Conservation (phyloP, 805 yeast species). For the Zygoascus ofunaensis region DNA sequence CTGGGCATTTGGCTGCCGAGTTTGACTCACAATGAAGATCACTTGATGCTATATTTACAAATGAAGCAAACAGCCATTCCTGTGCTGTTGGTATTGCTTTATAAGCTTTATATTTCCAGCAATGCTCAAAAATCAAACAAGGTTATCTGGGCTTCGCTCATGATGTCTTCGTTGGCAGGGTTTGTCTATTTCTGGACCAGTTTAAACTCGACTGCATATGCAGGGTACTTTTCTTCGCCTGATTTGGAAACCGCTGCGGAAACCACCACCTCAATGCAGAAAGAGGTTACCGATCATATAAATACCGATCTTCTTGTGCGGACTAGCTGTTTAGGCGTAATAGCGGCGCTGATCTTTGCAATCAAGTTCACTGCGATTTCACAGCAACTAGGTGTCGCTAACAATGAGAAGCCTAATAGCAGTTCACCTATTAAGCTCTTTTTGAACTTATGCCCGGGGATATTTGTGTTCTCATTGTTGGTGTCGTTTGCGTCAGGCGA, state of each 20-base stretch:
- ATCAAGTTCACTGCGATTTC: no score
- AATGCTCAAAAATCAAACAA: background rate
- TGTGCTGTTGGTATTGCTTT: background rate
- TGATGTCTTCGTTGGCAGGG: background rate
- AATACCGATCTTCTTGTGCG: no score
- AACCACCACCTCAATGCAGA: no score
- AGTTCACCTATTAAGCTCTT: background rate
- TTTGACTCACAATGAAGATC: background rate
- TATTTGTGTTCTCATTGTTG: background rate
- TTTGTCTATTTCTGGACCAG: background rate
- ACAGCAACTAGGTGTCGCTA: no score
- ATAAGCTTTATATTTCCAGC: background rate
- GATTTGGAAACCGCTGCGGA: background rate
- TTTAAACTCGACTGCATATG: background rate
- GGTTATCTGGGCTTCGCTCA: background rate
- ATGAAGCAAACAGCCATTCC: background rate
- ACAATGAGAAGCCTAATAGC: background rate
- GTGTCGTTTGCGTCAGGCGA: background rate
- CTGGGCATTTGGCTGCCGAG: background rate
- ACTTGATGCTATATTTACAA: background rate
- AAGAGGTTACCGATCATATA: no score
- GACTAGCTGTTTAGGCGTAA: no score
- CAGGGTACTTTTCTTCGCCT: background rate
- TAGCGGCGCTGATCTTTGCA: no score
- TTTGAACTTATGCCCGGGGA: background rate